Conservation (phyloP, 2,329 filamentous ascomycete species). For the Aureobasidium sp. region DNA sequence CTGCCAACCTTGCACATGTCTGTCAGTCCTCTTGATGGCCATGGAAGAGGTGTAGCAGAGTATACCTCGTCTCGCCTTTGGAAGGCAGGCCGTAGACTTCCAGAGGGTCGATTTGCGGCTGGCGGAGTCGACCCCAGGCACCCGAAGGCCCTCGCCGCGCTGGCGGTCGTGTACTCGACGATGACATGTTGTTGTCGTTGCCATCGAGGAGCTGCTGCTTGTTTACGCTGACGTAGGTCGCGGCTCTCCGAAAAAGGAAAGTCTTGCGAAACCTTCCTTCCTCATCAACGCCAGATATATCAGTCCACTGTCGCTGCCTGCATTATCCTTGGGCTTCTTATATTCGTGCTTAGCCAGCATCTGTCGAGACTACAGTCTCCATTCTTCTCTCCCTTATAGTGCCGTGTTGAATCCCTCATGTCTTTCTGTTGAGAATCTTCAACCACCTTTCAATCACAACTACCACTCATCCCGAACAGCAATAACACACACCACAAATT, state of each 20-base stretch:
- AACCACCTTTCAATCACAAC: neutral
- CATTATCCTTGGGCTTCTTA: neutral
- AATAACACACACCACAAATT: neutral
- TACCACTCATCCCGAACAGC: neutral
- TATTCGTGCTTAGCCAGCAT: neutral
- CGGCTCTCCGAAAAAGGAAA: neutral
- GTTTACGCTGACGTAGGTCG: constrained; percentile 18
- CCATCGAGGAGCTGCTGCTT: constrained; percentile 2
- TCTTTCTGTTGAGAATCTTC: neutral
- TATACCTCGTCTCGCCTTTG: constrained; percentile 79
- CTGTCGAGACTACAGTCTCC: neutral
- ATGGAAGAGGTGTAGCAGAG: neutral
- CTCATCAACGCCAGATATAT: neutral
- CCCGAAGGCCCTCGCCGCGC: constrained; percentile 39
- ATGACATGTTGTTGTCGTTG: constrained; percentile 21
- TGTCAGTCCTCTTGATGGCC: neutral
- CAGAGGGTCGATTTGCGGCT: constrained; percentile 66
- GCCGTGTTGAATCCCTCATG: neutral
- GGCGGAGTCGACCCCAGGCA: constrained; percentile 66
- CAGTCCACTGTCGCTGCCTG: neutral
- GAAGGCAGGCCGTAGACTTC: constrained; percentile 79
- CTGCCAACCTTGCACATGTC: constrained; percentile 36
- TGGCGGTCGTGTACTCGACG: constrained; percentile 21
- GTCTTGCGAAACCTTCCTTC: constrained; percentile 5
- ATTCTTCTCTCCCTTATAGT: too few relatives aligned